Evolutionary conservation across 164 flowering plant genomes (phyloP).

Genomic region (Euptelea pleiosperma): DNA sequence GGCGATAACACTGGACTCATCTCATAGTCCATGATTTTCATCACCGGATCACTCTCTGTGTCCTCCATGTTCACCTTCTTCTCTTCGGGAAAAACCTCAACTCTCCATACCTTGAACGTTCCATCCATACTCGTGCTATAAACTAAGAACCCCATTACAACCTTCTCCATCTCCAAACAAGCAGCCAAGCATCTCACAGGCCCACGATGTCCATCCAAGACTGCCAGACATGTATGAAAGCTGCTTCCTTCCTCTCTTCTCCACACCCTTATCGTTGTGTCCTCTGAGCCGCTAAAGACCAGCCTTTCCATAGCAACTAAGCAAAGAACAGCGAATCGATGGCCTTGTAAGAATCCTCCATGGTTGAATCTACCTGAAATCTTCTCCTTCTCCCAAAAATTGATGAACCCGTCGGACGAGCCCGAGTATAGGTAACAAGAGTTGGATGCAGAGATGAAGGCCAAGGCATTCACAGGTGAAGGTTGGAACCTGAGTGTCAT

Average conservation of each 20-base stretch:
- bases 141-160: no score
- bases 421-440: constrained; percentile 38
- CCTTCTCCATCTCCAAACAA: constrained; percentile 26
- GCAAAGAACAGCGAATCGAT: constrained; percentile 34
- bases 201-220: constrained; percentile 43
- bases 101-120: constrained; percentile 44
- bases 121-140: constrained; percentile 39
- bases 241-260: constrained; percentile 33
- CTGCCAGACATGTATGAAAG: constrained; percentile 30
- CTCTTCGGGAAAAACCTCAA: constrained; percentile 24
- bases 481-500: constrained; percentile 37
- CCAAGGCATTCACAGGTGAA: no score
- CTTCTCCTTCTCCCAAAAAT: constrained; percentile 37
- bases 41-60: no score
- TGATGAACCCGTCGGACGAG: constrained; percentile 37
- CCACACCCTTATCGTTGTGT: constrained; percentile 41
- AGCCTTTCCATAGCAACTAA: constrained; percentile 24
- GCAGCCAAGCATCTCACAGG: constrained; percentile 44
- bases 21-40: constrained; percentile 20
- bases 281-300: constrained; percentile 43
- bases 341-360: constrained; percentile 34
- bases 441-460: constrained; percentile 14
- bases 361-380: constrained; percentile 28
- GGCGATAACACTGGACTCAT: constrained; percentile 63
- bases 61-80: constrained; percentile 13